Percentiles rank a stretch among this genome's conserved stretches.
Evolutionary conservation across 257 asterid genomes (phyloP).

Genomic region (Coffea canephora): DNA sequence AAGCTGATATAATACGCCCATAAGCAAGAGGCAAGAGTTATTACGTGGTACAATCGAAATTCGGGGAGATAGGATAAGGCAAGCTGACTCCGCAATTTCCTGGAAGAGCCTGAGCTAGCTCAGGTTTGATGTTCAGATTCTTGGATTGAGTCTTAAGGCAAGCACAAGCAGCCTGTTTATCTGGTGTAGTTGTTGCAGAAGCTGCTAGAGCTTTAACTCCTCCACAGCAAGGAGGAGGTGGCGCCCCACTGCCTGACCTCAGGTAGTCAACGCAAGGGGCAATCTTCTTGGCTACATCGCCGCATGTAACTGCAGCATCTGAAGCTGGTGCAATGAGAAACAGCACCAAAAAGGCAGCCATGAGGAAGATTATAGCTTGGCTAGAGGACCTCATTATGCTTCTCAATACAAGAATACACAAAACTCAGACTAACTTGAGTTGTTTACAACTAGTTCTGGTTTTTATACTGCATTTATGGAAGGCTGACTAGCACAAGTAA

Average conservation of each 20-base stretch:
- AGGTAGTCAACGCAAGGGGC: constrained; percentile 56
- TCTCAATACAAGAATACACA: neutral
- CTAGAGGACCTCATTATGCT: constrained; percentile 33
- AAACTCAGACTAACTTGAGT: neutral
- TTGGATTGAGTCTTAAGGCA: constrained; percentile 60
- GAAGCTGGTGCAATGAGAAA: constrained; percentile 19
- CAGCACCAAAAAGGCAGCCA: constrained; percentile 12
- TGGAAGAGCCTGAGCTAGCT: constrained; percentile 48
- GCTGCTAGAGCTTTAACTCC: constrained; percentile 47
- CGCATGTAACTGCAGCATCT: constrained; percentile 46
- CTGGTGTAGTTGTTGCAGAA: constrained; percentile 38
- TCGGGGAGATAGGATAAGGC: constrained; percentile 45
- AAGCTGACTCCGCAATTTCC: constrained; percentile 46
- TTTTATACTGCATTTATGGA: constrained; percentile 4
- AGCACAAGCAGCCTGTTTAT: constrained; percentile 56
- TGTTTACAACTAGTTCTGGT: neutral
- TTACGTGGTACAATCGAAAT: constrained; percentile 66
- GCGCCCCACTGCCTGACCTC: constrained; percentile 47
- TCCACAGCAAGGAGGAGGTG: constrained; percentile 50
- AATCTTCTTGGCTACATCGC: constrained; percentile 44
- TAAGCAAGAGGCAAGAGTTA: neutral
- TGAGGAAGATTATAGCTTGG: constrained; percentile 17
- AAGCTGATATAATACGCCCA: neutral
- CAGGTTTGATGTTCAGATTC: constrained; percentile 30
- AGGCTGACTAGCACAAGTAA: constrained; percentile 1